These are phyloP conservation scores for Sclerotinia borealis DNA, from an alignment of 2,329 filamentous ascomycete genomes.

Conservation along the genomic window DNA sequence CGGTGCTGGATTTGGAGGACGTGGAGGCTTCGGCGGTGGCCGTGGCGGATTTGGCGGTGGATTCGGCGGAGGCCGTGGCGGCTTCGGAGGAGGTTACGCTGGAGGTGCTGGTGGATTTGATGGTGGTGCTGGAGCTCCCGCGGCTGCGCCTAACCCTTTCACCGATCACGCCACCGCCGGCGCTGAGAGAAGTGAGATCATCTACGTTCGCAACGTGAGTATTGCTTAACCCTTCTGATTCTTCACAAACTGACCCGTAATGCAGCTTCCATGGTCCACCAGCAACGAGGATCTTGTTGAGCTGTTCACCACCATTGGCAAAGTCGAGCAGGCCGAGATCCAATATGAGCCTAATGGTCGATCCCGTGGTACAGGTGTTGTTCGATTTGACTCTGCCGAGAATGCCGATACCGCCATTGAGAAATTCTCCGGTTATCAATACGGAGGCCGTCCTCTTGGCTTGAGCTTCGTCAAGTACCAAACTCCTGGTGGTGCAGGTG, in stretches of 20 bases:
- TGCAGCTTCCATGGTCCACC: conserved; percentile 91
- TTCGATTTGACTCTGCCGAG: conserved; percentile 76
- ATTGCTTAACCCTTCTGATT: neutral
- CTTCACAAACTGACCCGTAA: conserved; percentile 16
- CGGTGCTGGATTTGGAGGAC: conserved; percentile 49
- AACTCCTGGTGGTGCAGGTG: conserved; percentile 50
- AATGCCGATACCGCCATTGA: conserved; percentile 91
- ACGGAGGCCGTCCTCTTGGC: conserved; percentile 88
- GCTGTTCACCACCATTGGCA: conserved; percentile 94
- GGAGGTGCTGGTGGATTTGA: conserved; percentile 39
- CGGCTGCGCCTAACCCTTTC: conserved; percentile 75
- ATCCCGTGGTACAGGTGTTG: conserved; percentile 92
- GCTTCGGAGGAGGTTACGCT: conserved; percentile 49
- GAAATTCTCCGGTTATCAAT: conserved; percentile 97
- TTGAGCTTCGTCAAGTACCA: conserved; percentile 92
- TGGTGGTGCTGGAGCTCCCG: conserved; percentile 36
- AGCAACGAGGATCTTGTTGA: conserved; percentile 97
- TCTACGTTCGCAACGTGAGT: conserved; percentile 96
- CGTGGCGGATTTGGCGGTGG: conserved; percentile 49
- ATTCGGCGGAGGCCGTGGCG: conserved; percentile 33
- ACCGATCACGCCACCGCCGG: conserved; percentile 87
- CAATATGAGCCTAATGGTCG: conserved; percentile 96
- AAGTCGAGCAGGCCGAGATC: conserved; percentile 97
- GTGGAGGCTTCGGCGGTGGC: conserved; percentile 53
- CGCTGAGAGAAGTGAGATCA: conserved; percentile 73